These are phyloP conservation scores for Sphaerobolus stellatus DNA, from an alignment of 1,284 basidiomycete genomes.

Conservation along the genomic window DNA sequence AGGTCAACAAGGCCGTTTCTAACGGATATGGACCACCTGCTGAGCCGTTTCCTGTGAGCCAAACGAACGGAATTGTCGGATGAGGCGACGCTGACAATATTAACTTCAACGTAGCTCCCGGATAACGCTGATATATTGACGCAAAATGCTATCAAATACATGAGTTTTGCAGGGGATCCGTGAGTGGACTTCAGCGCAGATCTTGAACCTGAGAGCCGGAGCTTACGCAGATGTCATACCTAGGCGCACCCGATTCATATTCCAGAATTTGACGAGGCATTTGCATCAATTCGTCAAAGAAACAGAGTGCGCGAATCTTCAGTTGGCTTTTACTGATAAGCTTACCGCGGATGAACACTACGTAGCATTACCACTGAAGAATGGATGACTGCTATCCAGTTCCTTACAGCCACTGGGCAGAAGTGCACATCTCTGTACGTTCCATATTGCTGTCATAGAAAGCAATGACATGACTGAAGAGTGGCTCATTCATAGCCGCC, in stretches of 20 bases:
- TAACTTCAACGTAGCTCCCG: conserved; percentile 39
- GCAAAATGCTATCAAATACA: conserved; percentile 49
- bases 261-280: conserved; percentile 54
- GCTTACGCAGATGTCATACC: background rate
- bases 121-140: conserved; percentile 57
- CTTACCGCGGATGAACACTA: background rate
- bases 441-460: conserved; percentile 2
- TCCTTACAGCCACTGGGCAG: conserved; percentile 73
- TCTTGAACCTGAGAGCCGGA: background rate
- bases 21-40: conserved; percentile 4
- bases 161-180: conserved; percentile 44
- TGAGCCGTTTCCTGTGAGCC: conserved; percentile 4
- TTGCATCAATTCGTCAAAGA: conserved; percentile 73
- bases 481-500: conserved; percentile 40
- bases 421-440: conserved; percentile 57
- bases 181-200: conserved; percentile 24
- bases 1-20: conserved; percentile 8
- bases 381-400: conserved; percentile 79
- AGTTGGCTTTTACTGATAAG: background rate
- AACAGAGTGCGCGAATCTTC: conserved; percentile 43
- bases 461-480: background rate
- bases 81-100: background rate
- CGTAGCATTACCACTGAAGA: conserved; percentile 73
- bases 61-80: background rate
- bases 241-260: conserved; percentile 48